Evolutionary conservation across 345 rosid species (phyloP).

Genomic region (Carallia pectinifolia): DNA sequence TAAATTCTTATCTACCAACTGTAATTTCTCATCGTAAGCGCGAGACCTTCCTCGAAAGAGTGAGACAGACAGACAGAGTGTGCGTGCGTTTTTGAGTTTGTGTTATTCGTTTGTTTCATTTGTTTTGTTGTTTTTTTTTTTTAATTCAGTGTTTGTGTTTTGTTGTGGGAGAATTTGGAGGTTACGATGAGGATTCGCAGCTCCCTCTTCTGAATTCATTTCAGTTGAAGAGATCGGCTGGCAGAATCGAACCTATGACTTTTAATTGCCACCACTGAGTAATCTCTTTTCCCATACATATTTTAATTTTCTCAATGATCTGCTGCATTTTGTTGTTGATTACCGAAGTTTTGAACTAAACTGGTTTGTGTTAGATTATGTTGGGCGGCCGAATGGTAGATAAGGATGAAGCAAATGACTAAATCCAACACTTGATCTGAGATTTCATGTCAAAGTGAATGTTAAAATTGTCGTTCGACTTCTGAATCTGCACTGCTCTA

Average conservation of each 20-base stretch:
- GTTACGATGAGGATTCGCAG: slow-evolving; percentile 51
- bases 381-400: slow-evolving; percentile 5
- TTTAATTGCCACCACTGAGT: slow-evolving; percentile 53
- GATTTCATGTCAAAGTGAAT: slow-evolving; percentile 39
- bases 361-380: neutral
- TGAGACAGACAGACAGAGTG: no score
- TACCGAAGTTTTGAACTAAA: neutral
- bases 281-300: slow-evolving; percentile 15
- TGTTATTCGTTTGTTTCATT: no score
- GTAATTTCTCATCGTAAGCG: no score
- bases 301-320: no score
- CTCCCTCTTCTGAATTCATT: slow-evolving; percentile 61
- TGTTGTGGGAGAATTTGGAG: slow-evolving; percentile 11
- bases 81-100: no score
- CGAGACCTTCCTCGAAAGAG: no score
- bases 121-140: neutral
- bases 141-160: neutral
- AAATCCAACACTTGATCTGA: slow-evolving; percentile 80
- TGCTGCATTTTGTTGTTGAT: neutral
- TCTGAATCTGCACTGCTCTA: slow-evolving; percentile 44
- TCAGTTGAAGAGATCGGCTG: slow-evolving; percentile 50
- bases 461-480: slow-evolving; percentile 13
- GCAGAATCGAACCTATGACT: slow-evolving; percentile 67
- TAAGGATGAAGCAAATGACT: slow-evolving; percentile 43
- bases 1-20: neutral